Evolutionary conservation across 768 basidiomycete species (phyloP).

Genomic region (Leccinum broughii): DNA sequence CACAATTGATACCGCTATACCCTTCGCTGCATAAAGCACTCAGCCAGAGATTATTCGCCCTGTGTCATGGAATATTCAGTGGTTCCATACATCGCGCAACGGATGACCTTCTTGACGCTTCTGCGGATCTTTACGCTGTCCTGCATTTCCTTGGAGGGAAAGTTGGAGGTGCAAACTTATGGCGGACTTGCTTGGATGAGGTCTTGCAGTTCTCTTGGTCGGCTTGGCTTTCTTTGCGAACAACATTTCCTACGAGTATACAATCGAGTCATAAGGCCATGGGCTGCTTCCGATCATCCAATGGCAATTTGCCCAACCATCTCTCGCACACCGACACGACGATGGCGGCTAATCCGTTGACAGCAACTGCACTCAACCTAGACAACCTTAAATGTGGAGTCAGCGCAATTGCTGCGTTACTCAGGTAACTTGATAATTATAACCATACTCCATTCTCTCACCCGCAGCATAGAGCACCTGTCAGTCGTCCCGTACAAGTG

Average conservation of each 20-base stretch:
- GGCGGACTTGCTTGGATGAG: conserved; percentile 77
- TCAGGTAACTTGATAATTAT: conserved; percentile 43
- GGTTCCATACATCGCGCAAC: conserved; percentile 50
- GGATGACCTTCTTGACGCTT: conserved; percentile 41
- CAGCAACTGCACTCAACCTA: conserved; percentile 53
- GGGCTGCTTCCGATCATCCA: conserved; percentile 5
- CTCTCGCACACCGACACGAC: conserved; percentile 17
- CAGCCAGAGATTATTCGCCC: conserved; percentile 48
- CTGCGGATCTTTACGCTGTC: conserved; percentile 58
- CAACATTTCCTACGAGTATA: conserved; percentile 53
- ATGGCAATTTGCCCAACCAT: conserved; percentile 11
- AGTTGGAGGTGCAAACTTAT: conserved; percentile 66
- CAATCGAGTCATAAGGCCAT: conserved; percentile 15
- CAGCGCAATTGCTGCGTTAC: conserved; percentile 50
- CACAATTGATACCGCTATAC: conserved; percentile 60
- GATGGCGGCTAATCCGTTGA: conserved; percentile 45
- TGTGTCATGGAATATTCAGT: conserved; percentile 57
- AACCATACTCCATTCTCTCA: conserved; percentile 1
- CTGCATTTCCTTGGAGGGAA: conserved; percentile 79
- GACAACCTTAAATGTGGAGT: conserved; percentile 61
- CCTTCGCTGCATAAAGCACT: conserved; percentile 65
- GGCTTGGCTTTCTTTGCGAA: conserved; percentile 56
- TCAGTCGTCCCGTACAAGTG: conserved; percentile 62
- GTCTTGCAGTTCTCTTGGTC: conserved; percentile 66
- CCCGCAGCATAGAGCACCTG: conserved; percentile 43